A percentile compares a stretch with the other conserved stretches of the same genome.
phyloP scores from a whole-genome alignment of 208 protist species.

The Leishmania guyanensis region DNA sequence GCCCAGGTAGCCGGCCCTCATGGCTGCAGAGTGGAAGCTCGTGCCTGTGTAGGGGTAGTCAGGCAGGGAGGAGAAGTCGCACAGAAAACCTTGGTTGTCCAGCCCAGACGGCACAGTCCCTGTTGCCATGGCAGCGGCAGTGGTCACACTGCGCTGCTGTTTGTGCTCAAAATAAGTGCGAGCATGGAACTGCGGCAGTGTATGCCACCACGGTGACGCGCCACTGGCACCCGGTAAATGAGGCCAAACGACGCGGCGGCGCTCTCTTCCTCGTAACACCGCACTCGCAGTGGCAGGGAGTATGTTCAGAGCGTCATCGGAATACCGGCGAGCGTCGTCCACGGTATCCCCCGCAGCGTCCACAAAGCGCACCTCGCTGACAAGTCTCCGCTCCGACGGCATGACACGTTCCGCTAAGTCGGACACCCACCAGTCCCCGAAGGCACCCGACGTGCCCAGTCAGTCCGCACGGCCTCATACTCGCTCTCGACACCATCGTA shows the following conservation, averaged over 20 bases:
- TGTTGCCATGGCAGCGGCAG: background rate
- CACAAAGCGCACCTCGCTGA: background rate
- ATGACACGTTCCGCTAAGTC: conserved; percentile 11
- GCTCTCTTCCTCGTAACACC: background rate
- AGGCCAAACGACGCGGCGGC: background rate
- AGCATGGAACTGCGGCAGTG: background rate
- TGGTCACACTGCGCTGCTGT: background rate
- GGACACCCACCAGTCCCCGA: conserved; percentile 24
- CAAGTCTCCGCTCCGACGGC: background rate
- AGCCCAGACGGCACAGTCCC: background rate
- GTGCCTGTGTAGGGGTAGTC: conserved; percentile 19
- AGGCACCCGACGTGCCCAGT: conserved; percentile 18
- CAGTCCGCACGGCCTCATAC: background rate
- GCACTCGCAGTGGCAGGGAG: background rate
- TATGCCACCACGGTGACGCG: background rate
- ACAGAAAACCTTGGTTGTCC: background rate
- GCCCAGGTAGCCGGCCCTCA: conserved; percentile 9
- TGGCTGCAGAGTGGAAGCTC: background rate
- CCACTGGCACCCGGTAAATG: background rate
- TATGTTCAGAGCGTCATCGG: background rate
- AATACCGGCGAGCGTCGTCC: background rate
- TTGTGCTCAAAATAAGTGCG: background rate
- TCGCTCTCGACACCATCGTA: background rate
- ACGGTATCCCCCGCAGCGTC: background rate
- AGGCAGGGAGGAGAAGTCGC: background rate